Evolutionary conservation across 345 rosid species (phyloP).

Genomic region (Kandelia obovata): DNA sequence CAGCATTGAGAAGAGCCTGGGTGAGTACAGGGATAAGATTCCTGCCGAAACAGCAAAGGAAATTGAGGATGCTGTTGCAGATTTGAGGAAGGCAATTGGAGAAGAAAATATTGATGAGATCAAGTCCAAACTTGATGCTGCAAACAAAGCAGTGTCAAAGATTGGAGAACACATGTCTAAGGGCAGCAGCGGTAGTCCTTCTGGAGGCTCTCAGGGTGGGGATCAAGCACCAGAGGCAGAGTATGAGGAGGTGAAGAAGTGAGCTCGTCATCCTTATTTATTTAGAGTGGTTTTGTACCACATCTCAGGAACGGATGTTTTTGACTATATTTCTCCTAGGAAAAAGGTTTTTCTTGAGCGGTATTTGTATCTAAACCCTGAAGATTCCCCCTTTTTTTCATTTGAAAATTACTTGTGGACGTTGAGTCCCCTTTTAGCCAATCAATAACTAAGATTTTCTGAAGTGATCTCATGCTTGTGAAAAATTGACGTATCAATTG

Average conservation of each 20-base stretch:
- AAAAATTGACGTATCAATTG: neutral
- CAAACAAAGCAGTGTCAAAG: slow-evolving; percentile 35
- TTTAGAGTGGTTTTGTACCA: neutral
- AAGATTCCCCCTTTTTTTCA: slow-evolving; percentile 7
- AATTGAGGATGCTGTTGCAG: slow-evolving; percentile 29
- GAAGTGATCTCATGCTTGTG: neutral
- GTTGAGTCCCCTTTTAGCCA: slow-evolving; percentile 2
- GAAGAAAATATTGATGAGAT: slow-evolving; percentile 29
- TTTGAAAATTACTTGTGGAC: slow-evolving; percentile 4
- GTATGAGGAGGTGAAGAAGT: slow-evolving; percentile 38
- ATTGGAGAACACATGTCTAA: slow-evolving; percentile 36
- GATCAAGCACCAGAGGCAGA: slow-evolving; percentile 36
- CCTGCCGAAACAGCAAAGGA: slow-evolving; percentile 30
- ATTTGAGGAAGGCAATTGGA: slow-evolving; percentile 26
- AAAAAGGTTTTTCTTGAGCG: slow-evolving; percentile 1
- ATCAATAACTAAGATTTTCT: slow-evolving; percentile 12
- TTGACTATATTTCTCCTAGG: neutral
- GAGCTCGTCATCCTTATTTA: neutral
- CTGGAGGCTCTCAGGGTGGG: slow-evolving; percentile 23
- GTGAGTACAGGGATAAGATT: slow-evolving; percentile 33
- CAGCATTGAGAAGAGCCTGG: slow-evolving; percentile 35
- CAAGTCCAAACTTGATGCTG: slow-evolving; percentile 30
- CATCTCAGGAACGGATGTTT: neutral
- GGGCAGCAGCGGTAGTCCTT: slow-evolving; percentile 21
- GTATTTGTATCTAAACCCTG: slow-evolving; percentile 17